These are phyloP conservation scores for Diplodia corticola DNA, from an alignment of 2,329 filamentous ascomycete genomes.

Conservation along the genomic window DNA sequence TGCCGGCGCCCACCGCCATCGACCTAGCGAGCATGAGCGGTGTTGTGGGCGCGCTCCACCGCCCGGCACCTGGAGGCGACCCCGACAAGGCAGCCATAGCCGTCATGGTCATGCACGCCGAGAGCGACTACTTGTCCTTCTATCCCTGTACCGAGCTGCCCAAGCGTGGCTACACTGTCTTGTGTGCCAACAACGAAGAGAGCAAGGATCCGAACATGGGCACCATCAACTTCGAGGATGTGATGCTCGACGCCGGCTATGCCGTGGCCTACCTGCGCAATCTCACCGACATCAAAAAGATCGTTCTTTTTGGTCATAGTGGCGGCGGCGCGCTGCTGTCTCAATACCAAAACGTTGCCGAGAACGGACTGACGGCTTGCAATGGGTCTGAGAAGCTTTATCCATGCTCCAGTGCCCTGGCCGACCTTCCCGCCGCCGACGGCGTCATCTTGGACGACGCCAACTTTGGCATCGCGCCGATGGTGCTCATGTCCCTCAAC, in stretches of 20 bases:
- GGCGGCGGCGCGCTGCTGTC: constrained; percentile 13
- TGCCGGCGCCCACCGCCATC: not conserved
- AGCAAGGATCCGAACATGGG: constrained; percentile 4
- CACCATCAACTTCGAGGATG: not conserved
- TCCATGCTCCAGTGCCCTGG: not conserved
- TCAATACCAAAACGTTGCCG: constrained; percentile 14
- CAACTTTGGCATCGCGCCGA: not conserved
- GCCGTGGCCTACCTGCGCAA: not conserved
- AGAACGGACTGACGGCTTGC: not conserved
- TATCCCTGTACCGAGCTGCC: constrained; percentile 5
- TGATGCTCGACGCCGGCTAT: not conserved
- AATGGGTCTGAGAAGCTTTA: constrained; percentile 1
- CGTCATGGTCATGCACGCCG: constrained; percentile 15
- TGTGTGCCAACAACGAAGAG: constrained; percentile 10
- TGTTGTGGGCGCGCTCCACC: not conserved
- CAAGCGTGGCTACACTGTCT: not conserved
- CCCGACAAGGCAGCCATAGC: not conserved
- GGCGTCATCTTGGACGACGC: not conserved
- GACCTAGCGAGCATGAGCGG: not conserved
- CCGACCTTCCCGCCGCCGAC: not conserved
- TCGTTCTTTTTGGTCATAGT: constrained; percentile 3
- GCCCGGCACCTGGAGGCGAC: not conserved
- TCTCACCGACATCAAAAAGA: not conserved
- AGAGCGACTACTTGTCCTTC: constrained; percentile 5
- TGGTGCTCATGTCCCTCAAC: not conserved